These are phyloP conservation scores for Paraurostyla sp. DNA, from an alignment of 73 alveolate genomes.

Conservation along the genomic window DNA sequence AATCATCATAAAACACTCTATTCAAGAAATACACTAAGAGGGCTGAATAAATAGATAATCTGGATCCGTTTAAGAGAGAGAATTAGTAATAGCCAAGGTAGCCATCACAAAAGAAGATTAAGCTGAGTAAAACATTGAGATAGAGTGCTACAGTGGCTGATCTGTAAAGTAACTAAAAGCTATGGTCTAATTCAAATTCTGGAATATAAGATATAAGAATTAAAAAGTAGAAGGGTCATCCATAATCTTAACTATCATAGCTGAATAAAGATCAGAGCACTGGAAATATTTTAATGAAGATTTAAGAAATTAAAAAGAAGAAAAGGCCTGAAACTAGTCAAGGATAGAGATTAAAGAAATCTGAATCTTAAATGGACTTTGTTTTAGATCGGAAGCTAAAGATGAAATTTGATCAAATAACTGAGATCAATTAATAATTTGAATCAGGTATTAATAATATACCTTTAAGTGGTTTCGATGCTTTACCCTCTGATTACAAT, in stretches of 20 bases:
- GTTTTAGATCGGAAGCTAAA: background rate
- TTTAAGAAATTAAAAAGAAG: background rate
- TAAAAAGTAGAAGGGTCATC: background rate
- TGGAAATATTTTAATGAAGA: background rate
- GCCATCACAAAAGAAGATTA: background rate
- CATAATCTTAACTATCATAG: background rate
- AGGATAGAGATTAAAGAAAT: background rate
- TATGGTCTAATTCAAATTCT: background rate
- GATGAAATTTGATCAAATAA: background rate
- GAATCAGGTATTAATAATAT: background rate
- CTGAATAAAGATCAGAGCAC: background rate
- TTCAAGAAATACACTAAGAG: background rate
- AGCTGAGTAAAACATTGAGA: slow-evolving; percentile 14
- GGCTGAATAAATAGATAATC: background rate
- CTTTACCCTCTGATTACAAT: background rate
- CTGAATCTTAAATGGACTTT: slow-evolving; percentile 21
- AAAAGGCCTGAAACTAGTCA: slow-evolving; percentile 35
- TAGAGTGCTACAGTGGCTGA: slow-evolving; percentile 6
- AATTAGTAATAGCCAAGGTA: background rate
- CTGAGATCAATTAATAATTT: background rate
- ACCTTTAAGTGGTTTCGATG: background rate
- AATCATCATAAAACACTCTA: background rate
- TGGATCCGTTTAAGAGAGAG: background rate
- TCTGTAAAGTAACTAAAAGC: background rate
- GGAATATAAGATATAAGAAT: slow-evolving; percentile 16